These are phyloP conservation scores for Dipodascus albidus DNA, from an alignment of 805 yeast genomes.

Conservation along the genomic window DNA sequence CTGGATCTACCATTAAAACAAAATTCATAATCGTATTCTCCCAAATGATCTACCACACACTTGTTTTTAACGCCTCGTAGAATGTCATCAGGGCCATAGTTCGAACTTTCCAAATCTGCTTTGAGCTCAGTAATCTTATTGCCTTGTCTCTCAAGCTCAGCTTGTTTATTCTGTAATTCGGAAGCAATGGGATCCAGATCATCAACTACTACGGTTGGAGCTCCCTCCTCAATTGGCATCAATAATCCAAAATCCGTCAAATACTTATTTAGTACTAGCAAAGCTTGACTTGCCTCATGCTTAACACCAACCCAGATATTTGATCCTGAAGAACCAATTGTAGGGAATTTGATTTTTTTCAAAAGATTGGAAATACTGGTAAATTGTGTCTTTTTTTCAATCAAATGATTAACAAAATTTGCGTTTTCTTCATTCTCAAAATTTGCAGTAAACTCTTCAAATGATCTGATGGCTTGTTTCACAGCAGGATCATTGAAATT, in stretches of 20 bases:
- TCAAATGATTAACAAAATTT: constrained; percentile 1
- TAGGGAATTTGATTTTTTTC: constrained; percentile 5
- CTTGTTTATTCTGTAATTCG: constrained; percentile 9
- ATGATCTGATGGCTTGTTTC: constrained; percentile 48
- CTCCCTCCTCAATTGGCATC: constrained; percentile 6
- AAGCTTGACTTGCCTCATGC: neutral
- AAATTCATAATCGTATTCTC: constrained; percentile 60
- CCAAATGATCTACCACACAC: constrained; percentile 40
- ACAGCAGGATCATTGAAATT: constrained; percentile 84
- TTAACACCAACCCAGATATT: neutral
- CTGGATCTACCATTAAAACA: constrained; percentile 45
- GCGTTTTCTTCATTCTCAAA: constrained; percentile 8
- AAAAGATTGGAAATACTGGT: neutral
- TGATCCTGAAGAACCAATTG: neutral
- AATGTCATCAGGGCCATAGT: constrained; percentile 52
- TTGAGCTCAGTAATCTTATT: constrained; percentile 13
- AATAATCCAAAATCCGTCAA: constrained; percentile 11
- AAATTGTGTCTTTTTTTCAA: neutral
- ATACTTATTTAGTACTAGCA: neutral
- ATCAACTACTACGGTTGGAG: constrained; percentile 9
- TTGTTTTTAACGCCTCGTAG: constrained; percentile 43
- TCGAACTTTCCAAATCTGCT: constrained; percentile 10
- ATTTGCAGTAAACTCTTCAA: constrained; percentile 22
- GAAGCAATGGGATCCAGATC: constrained; percentile 12
- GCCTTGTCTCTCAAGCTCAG: constrained; percentile 8